Base-by-base conservation (phyloP, 192 early-diverging fungal genomes). In the Pecoramyces ruminantium region DNA sequence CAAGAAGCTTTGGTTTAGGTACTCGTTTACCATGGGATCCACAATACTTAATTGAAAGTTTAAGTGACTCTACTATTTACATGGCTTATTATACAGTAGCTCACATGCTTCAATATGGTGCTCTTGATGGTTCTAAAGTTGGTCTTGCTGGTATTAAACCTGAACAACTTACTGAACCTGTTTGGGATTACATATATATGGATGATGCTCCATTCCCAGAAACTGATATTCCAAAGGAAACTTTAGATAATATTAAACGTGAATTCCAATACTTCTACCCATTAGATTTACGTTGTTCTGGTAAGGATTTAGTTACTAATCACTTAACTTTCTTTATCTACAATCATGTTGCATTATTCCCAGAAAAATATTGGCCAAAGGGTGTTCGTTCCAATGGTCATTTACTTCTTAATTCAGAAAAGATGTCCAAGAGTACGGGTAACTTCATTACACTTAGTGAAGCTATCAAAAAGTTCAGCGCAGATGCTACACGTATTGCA, bases 1-100 rank as follows among this genome's bases (percentile, higher is more conserved):
- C 94, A 51, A 88, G 97, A 79, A 92, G 92, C 79, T 98, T 94
- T 81, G 98, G 98, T 42, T 90, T 99, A 79, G 98, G 98, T 79
- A 92, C 90, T 81, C 92, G 89, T 79, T 86, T 99, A 79, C 98
- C 98, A 17, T 98, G 97, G 96, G 97, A 99, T 83, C 87, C 88
- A 38, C 87, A 92, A 82, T 95, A 90, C 86, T 86, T 99, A 84
- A 95, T 99, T 81, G 98, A 99, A 88, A 95, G 94, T 40, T 88
- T 99, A 28, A 94, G 92, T 25, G 98, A 99, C 84, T 99, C 98
- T 27, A 99, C 98, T 29, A 98, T 99, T 81, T 99, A 99, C 87
- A 99, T 99, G 98, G 95, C 98, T 34, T 99, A 98, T 90, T 99
- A 99, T 89, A 98, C 98, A 25, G 92, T 99, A 38, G 91, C 96